Base-by-base conservation (phyloP, 202 grass and related monocot genomes). In the Zoysia matrella region DNA sequence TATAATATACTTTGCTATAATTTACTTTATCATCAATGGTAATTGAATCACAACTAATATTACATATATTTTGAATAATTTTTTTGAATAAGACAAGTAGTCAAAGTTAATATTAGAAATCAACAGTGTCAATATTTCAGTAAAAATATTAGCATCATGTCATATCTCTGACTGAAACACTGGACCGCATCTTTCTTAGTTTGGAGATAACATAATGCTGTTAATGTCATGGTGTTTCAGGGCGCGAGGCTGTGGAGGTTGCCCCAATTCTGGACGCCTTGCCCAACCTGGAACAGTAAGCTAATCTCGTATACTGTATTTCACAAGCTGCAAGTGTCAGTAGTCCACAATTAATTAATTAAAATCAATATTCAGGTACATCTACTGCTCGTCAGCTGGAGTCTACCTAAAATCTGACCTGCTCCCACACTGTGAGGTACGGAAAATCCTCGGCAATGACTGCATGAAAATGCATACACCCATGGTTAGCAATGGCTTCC, bases 321-420 rank as follows among this genome's bases (percentile, higher is more conserved):
- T 51, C 13, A 11, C 11, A 9, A 1, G 11, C 45, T 3, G 11
- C 1, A 58, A 2, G 7, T 56, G n/a, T 74, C 55, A 9, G 14
- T 30, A 30, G 22, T 30, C 22, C 22, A 30, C 22, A 30, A 30
- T 30, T 30, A 30, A 30, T 30, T 30, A 90, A 69, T 60, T 78
- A 58, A 11, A 65, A 57, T 18, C 18, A 57, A 77, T 39, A 73
- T 76, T 68, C 90, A 95, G 96, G 77, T 98, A 89, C 60, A 95
- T 98, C 78, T 98, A 98, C 61, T 98, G 92, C 60, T 98, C 96
- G 16, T 98, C 96, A 39, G 96, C 96, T 15, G 96, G 95, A 85
- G 96, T 98, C 1, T 98, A 98, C 87, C 89, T 87, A 60, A 98
- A 98, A 74, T 93, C 96, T 11, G 96, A 98, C 61, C 76, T 94